A percentile compares a stretch with the other conserved stretches of the same genome.
Evolutionary conservation across 139 green algal species (phyloP).

Genomic region (Microglena sp.): DNA sequence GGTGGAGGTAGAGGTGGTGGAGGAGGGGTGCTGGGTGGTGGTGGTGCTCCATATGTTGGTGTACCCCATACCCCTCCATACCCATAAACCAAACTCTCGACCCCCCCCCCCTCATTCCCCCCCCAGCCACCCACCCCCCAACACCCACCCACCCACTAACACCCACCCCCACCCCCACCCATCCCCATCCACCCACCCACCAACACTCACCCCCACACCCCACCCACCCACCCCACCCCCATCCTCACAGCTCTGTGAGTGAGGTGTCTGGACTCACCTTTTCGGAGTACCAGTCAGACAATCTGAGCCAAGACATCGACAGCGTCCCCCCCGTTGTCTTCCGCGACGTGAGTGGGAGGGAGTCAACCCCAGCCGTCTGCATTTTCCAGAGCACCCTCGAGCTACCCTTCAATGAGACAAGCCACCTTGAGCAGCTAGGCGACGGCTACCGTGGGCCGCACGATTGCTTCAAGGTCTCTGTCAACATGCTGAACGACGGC

Average conservation of each 20-base stretch:
- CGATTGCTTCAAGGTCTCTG: slow-evolving; percentile 4
- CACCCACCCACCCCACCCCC: too few relatives aligned
- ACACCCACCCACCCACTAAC: not conserved
- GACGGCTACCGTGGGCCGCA: too few relatives aligned
- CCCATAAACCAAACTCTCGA: not conserved
- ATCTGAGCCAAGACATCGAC: not conserved
- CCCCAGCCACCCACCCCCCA: not conserved
- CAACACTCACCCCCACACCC: not conserved
- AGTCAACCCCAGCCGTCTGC: not conserved
- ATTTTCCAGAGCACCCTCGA: not conserved
- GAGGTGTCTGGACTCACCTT: too few relatives aligned
- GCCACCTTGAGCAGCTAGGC: not conserved
- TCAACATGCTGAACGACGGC: slow-evolving; percentile 38
- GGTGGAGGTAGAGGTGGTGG: too few relatives aligned
- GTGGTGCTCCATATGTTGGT: not conserved
- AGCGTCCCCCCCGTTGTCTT: not conserved
- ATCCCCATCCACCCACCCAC: not conserved
- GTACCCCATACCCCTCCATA: not conserved
- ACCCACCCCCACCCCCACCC: not conserved
- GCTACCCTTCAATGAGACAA: not conserved
- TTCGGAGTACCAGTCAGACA: too few relatives aligned
- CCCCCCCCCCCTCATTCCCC: not conserved
- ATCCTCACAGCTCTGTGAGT: too few relatives aligned
- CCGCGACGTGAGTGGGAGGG: not conserved
- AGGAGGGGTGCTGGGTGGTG: not conserved